These are phyloP conservation scores for Mentha longifolia DNA, from an alignment of 257 asterid genomes.

Conservation along the genomic window DNA sequence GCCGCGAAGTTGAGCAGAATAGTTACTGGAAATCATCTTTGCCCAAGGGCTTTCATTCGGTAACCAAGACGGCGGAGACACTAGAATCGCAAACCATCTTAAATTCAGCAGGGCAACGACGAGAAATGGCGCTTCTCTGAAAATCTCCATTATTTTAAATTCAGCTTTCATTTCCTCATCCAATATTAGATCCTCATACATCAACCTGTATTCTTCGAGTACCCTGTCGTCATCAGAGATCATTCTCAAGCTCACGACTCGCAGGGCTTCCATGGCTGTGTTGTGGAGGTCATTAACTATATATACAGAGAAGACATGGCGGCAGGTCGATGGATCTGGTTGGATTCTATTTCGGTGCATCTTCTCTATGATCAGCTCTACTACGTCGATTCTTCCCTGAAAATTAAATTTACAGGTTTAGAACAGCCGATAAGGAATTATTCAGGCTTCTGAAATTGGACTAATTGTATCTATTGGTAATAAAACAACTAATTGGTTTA, in stretches of 20 bases:
- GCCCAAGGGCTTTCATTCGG: constrained; percentile 79
- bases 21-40: constrained; percentile 53
- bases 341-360: constrained; percentile 72
- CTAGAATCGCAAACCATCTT: constrained; percentile 73
- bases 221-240: constrained; percentile 53
- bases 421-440: constrained; percentile 21
- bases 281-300: constrained; percentile 50
- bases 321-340: constrained; percentile 84
- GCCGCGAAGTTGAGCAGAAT: constrained; percentile 43
- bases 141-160: constrained; percentile 49
- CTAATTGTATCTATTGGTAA: not conserved
- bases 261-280: constrained; percentile 91
- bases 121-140: constrained; percentile 50
- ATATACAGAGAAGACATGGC: constrained; percentile 70
- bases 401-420: constrained; percentile 27
- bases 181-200: constrained; percentile 58
- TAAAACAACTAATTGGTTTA: not conserved
- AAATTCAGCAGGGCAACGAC: constrained; percentile 63
- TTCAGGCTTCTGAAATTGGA: not conserved
- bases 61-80: constrained; percentile 57
- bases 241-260: constrained; percentile 81
- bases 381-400: constrained; percentile 76
- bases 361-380: constrained; percentile 73
- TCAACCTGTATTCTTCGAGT: constrained; percentile 50
- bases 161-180: constrained; percentile 56